Evolutionary conservation across 768 basidiomycete genomes (phyloP).

Genomic region (Gelatoporia subvermispora): DNA sequence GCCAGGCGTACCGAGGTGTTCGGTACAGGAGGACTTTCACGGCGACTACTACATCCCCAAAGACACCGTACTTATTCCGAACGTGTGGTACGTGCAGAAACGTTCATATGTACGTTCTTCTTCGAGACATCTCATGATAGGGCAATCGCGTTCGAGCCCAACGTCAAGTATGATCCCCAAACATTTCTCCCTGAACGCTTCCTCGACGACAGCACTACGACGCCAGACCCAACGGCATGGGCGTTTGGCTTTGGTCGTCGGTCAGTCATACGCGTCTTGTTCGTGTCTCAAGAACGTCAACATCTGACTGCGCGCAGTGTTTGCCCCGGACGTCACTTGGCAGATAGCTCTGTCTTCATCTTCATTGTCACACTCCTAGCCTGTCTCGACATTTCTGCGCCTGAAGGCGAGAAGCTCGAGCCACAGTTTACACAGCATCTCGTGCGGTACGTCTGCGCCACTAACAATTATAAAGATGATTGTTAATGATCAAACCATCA

Average conservation of each 20-base stretch:
- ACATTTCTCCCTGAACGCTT: slow-evolving; percentile 18
- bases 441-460: slow-evolving; percentile 3
- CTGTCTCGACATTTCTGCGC: slow-evolving; percentile 8
- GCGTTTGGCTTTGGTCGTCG: slow-evolving; percentile 13
- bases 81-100: slow-evolving; percentile 17
- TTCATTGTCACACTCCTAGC: slow-evolving; percentile 8
- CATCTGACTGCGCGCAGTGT: not conserved
- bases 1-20: slow-evolving; percentile 15
- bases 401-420: too few species aligned
- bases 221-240: slow-evolving; percentile 3
- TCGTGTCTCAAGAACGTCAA: not conserved
- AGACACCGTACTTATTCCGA: slow-evolving; percentile 18
- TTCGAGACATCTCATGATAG: not conserved
- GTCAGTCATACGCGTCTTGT: slow-evolving; percentile 1
- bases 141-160: slow-evolving; percentile 8
- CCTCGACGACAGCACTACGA: slow-evolving; percentile 1
- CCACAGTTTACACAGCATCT: not conserved
- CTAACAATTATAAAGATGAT: not conserved
- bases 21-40: slow-evolving; percentile 17
- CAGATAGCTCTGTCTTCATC: slow-evolving; percentile 13
- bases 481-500: not conserved
- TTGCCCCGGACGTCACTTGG: slow-evolving; percentile 8
- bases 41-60: slow-evolving; percentile 19
- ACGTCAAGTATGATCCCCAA: slow-evolving; percentile 8
- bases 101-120: too few species aligned